phyloP scores from a whole-genome alignment of 2,329 filamentous ascomycete genomes.

The Claviceps monticola region DNA sequence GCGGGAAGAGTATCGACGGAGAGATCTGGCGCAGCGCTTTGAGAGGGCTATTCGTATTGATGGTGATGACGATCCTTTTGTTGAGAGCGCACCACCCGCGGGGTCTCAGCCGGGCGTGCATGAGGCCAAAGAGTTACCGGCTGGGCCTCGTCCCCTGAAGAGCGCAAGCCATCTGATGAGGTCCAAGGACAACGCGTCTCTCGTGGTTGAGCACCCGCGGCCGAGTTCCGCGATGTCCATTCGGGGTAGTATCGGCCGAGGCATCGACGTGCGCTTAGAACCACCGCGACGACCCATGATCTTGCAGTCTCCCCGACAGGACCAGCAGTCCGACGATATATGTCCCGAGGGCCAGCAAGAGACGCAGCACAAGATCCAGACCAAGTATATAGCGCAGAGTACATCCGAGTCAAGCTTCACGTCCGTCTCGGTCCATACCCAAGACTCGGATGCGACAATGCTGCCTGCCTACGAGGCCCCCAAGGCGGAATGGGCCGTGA shows the following conservation, averaged over 20 bases:
- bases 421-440: constrained; percentile 13
- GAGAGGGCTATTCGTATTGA: neutral
- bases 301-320: constrained; percentile 4
- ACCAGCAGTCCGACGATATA: constrained; percentile 7
- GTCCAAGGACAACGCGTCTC: neutral
- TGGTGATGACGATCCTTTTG: constrained; percentile 18
- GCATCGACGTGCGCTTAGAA: neutral
- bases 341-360: constrained; percentile 7
- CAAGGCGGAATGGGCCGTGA: constrained; percentile 2
- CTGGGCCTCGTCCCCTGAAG: constrained; percentile 8
- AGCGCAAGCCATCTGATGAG: constrained; percentile 8
- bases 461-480: constrained; percentile 8
- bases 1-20: neutral
- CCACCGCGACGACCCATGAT: constrained; percentile 2
- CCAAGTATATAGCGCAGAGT: constrained; percentile 2
- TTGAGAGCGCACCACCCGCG: constrained; percentile 9
- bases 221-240: neutral
- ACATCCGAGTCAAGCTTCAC: constrained; percentile 13
- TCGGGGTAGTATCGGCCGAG: neutral
- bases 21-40: neutral
- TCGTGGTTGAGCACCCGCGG: neutral
- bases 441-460: constrained; percentile 10
- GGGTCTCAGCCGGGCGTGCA: neutral
- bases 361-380: neutral
- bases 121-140: constrained; percentile 1